phyloP scores from a whole-genome alignment of 768 basidiomycete genomes.

The Tricholomella constricta region DNA sequence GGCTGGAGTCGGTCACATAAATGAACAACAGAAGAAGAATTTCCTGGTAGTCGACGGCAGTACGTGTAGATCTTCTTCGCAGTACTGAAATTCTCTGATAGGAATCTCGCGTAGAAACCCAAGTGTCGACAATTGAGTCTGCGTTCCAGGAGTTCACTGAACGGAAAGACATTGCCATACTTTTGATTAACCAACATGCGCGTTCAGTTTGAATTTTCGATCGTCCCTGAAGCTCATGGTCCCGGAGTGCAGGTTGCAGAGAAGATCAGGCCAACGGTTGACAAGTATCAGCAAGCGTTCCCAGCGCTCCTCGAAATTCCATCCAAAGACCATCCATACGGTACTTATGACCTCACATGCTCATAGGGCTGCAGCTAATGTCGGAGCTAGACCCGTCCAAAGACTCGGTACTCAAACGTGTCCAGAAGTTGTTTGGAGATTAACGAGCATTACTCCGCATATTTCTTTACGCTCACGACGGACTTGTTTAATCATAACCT shows the following conservation, averaged over 20 bases:
- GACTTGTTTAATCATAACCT: no score
- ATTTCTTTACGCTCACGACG: neutral
- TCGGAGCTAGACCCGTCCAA: slow-evolving; percentile 83
- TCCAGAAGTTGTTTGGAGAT: slow-evolving; percentile 96
- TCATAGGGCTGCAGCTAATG: neutral
- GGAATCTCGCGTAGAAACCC: slow-evolving; percentile 67
- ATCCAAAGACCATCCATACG: slow-evolving; percentile 97
- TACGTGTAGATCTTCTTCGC: slow-evolving; percentile 42
- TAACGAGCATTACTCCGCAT: slow-evolving; percentile 35
- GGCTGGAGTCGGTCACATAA: slow-evolving; percentile 92
- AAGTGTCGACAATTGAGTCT: slow-evolving; percentile 85
- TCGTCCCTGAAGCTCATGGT: slow-evolving; percentile 1
- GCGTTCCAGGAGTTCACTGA: slow-evolving; percentile 95
- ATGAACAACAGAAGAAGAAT: slow-evolving; percentile 93
- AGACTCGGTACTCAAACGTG: slow-evolving; percentile 93
- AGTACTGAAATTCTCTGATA: neutral
- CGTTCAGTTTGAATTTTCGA: slow-evolving; percentile 27
- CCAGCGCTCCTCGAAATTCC: slow-evolving; percentile 97
- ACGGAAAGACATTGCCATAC: slow-evolving; percentile 92
- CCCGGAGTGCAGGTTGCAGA: slow-evolving; percentile 76
- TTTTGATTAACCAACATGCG: slow-evolving; percentile 98
- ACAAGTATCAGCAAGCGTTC: slow-evolving; percentile 94
- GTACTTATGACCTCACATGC: slow-evolving; percentile 43
- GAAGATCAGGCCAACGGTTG: slow-evolving; percentile 93
- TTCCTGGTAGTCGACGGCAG: slow-evolving; percentile 95